Evolutionary conservation across 495 filamentous ascomycete species (phyloP).

Genomic region (Neurospora sp.): DNA sequence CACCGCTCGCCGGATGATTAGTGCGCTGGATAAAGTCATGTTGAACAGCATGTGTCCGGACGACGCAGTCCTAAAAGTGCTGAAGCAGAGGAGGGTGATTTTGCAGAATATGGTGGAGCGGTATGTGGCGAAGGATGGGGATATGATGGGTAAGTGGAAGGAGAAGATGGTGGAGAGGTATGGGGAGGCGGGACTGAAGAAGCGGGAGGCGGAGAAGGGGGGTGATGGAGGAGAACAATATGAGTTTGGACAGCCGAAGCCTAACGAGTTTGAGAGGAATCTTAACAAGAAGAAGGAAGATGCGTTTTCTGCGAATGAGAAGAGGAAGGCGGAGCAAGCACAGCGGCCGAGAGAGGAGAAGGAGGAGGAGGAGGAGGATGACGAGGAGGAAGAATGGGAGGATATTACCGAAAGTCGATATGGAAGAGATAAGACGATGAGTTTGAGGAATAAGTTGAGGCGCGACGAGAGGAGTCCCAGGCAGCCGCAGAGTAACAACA

Average conservation of each 20-base stretch:
- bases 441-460: not conserved
- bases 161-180: slow-evolving; percentile 5
- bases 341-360: not conserved
- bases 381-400: not conserved
- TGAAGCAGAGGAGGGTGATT: slow-evolving; percentile 18
- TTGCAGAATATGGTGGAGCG: slow-evolving; percentile 23
- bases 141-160: not conserved
- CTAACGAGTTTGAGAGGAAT: not conserved
- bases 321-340: no score
- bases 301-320: not conserved
- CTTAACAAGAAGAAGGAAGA: not conserved
- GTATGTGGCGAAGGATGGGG: slow-evolving; percentile 9
- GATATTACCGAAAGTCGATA: not conserved
- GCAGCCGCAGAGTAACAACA: not conserved
- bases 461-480: not conserved
- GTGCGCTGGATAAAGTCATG: slow-evolving; percentile 26
- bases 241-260: not conserved
- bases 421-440: not conserved
- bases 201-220: not conserved
- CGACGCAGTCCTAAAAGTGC: slow-evolving; percentile 2
- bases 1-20: slow-evolving; percentile 31
- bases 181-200: not conserved
- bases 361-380: not conserved
- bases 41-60: slow-evolving; percentile 12
- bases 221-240: not conserved